Conservation (phyloP, 2,329 filamentous ascomycete genomes). For the Nemania diffusa region DNA sequence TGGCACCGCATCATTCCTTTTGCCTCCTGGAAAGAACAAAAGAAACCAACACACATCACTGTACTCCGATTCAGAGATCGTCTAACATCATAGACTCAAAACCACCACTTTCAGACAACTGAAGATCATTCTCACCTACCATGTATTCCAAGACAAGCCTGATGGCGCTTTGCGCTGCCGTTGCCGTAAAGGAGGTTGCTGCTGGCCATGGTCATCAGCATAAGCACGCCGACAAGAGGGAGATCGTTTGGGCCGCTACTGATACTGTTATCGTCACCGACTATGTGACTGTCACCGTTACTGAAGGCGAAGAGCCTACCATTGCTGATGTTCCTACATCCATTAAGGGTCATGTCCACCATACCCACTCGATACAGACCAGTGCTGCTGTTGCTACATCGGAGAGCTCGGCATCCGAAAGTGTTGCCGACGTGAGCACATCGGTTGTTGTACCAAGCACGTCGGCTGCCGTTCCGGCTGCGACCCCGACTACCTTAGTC, state of each 20-base stretch:
- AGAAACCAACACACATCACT: slow-evolving; percentile 12
- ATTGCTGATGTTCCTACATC: slow-evolving; percentile 23
- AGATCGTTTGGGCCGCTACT: slow-evolving; percentile 45
- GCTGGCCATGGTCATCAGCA: slow-evolving; percentile 45
- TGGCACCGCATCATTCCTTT: slow-evolving; percentile 47
- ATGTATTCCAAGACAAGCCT: slow-evolving; percentile 49
- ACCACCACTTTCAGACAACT: neutral
- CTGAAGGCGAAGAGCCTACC: slow-evolving; percentile 38
- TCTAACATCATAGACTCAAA: slow-evolving; percentile 9
- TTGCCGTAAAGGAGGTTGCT: slow-evolving; percentile 44
- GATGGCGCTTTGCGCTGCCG: slow-evolving; percentile 47
- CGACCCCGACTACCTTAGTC: slow-evolving; percentile 43
- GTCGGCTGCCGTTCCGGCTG: slow-evolving; percentile 21
- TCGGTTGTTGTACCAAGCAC: slow-evolving; percentile 30
- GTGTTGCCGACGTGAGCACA: slow-evolving; percentile 30
- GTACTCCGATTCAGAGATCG: slow-evolving; percentile 3
- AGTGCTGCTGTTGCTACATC: slow-evolving; percentile 7
- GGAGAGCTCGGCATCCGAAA: slow-evolving; percentile 19
- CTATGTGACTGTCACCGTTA: slow-evolving; percentile 46
- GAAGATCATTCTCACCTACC: slow-evolving; percentile 27
- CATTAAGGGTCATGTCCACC: slow-evolving; percentile 14
- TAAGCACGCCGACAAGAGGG: slow-evolving; percentile 45
- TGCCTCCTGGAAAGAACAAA: slow-evolving; percentile 34
- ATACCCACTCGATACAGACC: slow-evolving; percentile 27
- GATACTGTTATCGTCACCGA: slow-evolving; percentile 48